Conservation (phyloP, 108 stramenopile genomes). For the Skeletonema grethae region DNA sequence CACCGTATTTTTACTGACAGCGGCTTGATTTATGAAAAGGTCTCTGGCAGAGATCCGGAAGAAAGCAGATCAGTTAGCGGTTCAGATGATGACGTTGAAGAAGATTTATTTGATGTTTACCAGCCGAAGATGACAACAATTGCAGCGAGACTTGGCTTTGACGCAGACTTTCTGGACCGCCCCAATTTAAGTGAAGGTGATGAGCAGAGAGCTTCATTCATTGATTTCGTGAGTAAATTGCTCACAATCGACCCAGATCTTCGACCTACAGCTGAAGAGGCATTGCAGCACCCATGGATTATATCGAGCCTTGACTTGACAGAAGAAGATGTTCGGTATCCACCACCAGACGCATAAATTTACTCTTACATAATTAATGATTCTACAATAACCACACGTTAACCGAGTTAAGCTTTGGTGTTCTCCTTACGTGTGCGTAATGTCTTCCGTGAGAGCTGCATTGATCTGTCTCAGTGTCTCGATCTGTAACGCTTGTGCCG, state of each 20-base stretch:
- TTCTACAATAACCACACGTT: neutral
- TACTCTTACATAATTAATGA: conserved; percentile 6
- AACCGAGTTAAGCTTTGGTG: neutral
- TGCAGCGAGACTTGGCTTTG: conserved; percentile 72
- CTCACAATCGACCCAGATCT: conserved; percentile 83
- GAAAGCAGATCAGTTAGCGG: conserved; percentile 31
- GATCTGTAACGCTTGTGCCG: conserved; percentile 84
- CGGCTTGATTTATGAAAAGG: conserved; percentile 87
- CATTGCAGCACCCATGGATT: conserved; percentile 88
- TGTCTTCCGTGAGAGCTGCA: conserved; percentile 60
- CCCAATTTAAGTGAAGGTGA: conserved; percentile 44
- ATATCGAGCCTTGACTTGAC: conserved; percentile 69
- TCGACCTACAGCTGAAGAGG: conserved; percentile 79
- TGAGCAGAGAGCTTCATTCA: conserved; percentile 67
- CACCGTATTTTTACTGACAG: conserved; percentile 87
- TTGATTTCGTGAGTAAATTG: conserved; percentile 78
- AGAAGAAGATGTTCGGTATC: conserved; percentile 81
- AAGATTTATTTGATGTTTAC: conserved; percentile 62
- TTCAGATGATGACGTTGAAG: conserved; percentile 45
- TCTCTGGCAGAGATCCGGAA: conserved; percentile 41
- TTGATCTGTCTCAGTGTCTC: conserved; percentile 80
- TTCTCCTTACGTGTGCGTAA: neutral
- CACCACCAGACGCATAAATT: conserved; percentile 29
- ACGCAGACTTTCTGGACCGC: conserved; percentile 62
- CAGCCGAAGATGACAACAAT: conserved; percentile 81